Evolutionary conservation across 2,329 filamentous ascomycete species (phyloP).

Genomic region (Coleophoma crateriformis): DNA sequence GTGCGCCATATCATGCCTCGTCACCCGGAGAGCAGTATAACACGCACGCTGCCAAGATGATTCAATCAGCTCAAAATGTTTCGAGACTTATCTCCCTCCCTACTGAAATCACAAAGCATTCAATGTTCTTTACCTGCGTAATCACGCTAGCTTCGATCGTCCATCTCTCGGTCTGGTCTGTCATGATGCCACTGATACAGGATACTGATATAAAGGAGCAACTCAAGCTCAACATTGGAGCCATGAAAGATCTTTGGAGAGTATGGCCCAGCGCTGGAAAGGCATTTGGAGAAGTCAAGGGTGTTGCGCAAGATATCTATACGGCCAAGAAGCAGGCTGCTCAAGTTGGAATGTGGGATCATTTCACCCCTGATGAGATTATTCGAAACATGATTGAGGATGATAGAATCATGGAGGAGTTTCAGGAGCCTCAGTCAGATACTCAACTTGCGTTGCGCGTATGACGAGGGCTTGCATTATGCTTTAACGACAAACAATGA

Average conservation of each 20-base stretch:
- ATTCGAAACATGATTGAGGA: conserved; percentile 24
- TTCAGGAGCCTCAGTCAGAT: conserved; percentile 18
- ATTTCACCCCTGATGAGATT: conserved; percentile 22
- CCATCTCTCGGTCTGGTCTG: conserved; percentile 73
- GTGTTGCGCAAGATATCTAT: conserved; percentile 72
- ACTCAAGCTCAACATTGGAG: conserved; percentile 63
- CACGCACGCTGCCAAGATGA: conserved; percentile 70
- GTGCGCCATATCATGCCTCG: conserved; percentile 46
- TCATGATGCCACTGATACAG: conserved; percentile 28
- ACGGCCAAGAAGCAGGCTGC: conserved; percentile 21
- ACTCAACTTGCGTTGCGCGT: background rate
- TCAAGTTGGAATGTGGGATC: conserved; percentile 21
- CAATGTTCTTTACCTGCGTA: conserved; percentile 78
- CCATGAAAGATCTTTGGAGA: conserved; percentile 20
- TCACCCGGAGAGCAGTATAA: conserved; percentile 17
- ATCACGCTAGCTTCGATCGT: conserved; percentile 75
- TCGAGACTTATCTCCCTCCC: conserved; percentile 71
- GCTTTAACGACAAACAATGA: no score
- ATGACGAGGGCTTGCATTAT: background rate
- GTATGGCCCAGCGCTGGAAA: conserved; percentile 36
- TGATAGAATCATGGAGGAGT: conserved; percentile 23
- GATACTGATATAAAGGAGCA: conserved; percentile 67
- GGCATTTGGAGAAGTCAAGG: conserved; percentile 71
- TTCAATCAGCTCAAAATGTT: conserved; percentile 73
- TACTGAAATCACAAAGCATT: conserved; percentile 66